Percentiles rank a stretch among this genome's conserved stretches.
phyloP scores from a whole-genome alignment of 108 stramenopile genomes.

The Conticribra guillardii region DNA sequence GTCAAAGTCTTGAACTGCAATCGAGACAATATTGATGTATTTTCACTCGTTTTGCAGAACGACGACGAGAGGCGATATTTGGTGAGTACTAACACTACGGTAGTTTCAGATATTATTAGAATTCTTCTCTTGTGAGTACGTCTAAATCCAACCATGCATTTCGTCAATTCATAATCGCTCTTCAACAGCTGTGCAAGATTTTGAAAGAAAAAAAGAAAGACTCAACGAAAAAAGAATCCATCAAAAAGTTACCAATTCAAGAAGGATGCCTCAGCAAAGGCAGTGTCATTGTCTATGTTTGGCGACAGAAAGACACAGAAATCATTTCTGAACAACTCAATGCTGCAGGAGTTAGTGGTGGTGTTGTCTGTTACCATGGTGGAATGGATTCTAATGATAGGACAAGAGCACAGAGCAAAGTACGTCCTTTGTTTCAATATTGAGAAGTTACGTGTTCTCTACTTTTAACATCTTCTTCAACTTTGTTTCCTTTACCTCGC shows the following conservation, averaged over 20 bases:
- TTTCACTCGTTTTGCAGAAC: slow-evolving; percentile 49
- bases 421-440: slow-evolving; percentile 20
- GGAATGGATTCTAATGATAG: slow-evolving; percentile 84
- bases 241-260: slow-evolving; percentile 42
- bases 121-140: no score
- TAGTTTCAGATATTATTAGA: background rate
- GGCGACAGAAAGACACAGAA: slow-evolving; percentile 89
- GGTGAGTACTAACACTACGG: slow-evolving; percentile 53
- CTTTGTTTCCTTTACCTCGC: slow-evolving; percentile 1
- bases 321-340: slow-evolving; percentile 78
- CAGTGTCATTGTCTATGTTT: slow-evolving; percentile 91
- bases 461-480: background rate
- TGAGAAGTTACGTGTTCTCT: background rate
- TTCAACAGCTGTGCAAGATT: slow-evolving; percentile 67
- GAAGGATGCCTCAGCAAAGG: slow-evolving; percentile 72
- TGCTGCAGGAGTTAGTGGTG: slow-evolving; percentile 64
- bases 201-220: slow-evolving; percentile 47
- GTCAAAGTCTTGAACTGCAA: slow-evolving; percentile 67
- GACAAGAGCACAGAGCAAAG: slow-evolving; percentile 76
- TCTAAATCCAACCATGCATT: no score
- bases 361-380: slow-evolving; percentile 87
- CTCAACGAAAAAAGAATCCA: background rate
- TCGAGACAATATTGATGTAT: slow-evolving; percentile 91
- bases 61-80: slow-evolving; percentile 71
- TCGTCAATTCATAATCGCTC: no score